phyloP scores from a whole-genome alignment of 306 rosid genomes.

The Cyclanthera cordifolia region DNA sequence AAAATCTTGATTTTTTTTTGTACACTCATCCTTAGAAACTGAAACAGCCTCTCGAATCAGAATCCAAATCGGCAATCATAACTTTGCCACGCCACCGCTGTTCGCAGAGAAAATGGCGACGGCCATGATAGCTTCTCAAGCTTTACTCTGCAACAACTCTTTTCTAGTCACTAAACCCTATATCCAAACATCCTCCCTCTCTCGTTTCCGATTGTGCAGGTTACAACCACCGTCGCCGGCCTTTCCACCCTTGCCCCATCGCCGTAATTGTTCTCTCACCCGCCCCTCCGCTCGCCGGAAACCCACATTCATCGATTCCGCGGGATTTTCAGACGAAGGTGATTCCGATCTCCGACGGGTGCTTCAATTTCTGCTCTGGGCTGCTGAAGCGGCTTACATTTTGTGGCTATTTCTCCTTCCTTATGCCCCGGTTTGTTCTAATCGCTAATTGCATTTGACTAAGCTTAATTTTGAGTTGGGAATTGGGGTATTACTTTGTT shows the following conservation, averaged over 20 bases:
- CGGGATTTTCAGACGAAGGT: conserved; percentile 15
- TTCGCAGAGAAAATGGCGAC: conserved; percentile 16
- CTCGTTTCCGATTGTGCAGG: conserved; percentile 18
- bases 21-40: not conserved
- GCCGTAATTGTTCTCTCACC: conserved; percentile 12
- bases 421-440: conserved; percentile 49
- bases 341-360: conserved; percentile 22
- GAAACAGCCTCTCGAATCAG: not conserved
- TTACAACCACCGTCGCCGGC: conserved; percentile 2
- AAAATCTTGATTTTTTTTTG: no score
- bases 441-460: not conserved
- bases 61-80: conserved; percentile 8
- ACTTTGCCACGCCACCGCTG: conserved; percentile 19
- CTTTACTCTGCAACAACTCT: conserved; percentile 20
- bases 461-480: not conserved
- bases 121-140: conserved; percentile 23
- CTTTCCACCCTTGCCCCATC: conserved; percentile 1
- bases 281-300: conserved; percentile 35
- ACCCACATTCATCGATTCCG: conserved; percentile 14
- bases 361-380: conserved; percentile 45
- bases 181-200: conserved; percentile 12
- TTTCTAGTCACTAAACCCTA: conserved; percentile 16
- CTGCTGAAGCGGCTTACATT: conserved; percentile 54
- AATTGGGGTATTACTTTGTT: not conserved
- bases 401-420: conserved; percentile 79